Conservation (phyloP, 225 moss, liverwort and hornwort genomes). For the Antitrichia curtipendula region DNA sequence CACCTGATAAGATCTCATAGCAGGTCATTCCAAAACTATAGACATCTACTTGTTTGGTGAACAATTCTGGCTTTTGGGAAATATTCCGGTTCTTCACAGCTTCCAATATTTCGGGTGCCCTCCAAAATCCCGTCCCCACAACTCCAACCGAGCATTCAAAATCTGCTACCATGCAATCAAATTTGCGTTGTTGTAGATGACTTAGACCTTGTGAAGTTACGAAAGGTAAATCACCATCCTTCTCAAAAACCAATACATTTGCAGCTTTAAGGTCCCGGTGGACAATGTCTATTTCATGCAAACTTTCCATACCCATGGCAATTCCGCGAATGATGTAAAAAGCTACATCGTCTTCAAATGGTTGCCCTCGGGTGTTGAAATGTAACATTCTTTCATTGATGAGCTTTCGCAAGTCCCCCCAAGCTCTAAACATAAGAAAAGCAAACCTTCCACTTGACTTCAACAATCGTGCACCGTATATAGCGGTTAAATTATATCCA, state of each 20-base stretch:
- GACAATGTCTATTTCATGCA: not conserved
- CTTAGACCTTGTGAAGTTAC: no score
- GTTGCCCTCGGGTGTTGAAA: not conserved
- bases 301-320: not conserved
- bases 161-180: rapidly evolving
- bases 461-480: not conserved
- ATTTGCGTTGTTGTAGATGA: rapidly evolving
- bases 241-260: not conserved
- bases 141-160: not conserved
- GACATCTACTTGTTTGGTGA: not conserved
- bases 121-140: not conserved
- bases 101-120: not conserved
- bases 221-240: rapidly evolving
- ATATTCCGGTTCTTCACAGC: not conserved
- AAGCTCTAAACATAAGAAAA: not conserved
- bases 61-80: not conserved
- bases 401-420: not conserved
- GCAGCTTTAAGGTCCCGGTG: not conserved
- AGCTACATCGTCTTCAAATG: not conserved
- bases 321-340: rapidly evolving
- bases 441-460: not conserved
- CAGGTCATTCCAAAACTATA: not conserved
- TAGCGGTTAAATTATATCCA: no score
- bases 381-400: not conserved
- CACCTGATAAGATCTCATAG: not conserved